phyloP scores from a whole-genome alignment of 2,329 filamentous ascomycete genomes.

The Cryphonectria parasitica region DNA sequence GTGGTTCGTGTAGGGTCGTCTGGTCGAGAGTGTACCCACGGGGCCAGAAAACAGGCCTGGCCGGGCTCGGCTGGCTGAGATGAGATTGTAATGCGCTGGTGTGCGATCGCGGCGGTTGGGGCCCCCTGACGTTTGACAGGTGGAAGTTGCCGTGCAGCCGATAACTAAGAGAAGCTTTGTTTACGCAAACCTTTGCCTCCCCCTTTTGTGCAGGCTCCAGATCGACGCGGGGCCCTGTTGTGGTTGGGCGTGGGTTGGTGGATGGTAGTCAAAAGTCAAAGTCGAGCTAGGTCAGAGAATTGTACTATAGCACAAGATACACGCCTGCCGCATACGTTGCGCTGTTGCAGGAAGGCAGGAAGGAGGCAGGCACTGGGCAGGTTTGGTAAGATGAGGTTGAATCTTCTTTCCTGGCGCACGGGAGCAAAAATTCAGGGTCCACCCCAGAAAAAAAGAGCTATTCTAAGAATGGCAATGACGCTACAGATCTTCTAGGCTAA shows the following conservation, averaged over 20 bases:
- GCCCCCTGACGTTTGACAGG: background rate
- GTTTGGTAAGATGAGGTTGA: background rate
- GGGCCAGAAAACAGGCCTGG: background rate
- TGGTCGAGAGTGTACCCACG: background rate
- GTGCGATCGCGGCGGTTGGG: background rate
- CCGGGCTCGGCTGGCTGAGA: background rate
- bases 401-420: constrained; percentile 3
- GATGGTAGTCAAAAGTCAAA: background rate
- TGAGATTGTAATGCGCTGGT: constrained; percentile 7
- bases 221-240: background rate
- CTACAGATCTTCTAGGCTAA: background rate
- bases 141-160: constrained; percentile 1
- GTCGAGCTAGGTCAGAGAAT: background rate
- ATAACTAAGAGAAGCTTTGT: background rate
- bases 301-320: too few species aligned
- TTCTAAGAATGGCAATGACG: background rate
- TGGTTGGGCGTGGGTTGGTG: background rate
- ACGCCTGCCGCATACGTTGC: too few species aligned
- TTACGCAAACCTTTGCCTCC: background rate
- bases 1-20: background rate
- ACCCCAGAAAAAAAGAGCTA: background rate
- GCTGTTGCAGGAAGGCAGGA: too few species aligned
- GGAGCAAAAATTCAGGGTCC: constrained; percentile 2
- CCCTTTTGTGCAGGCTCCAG: background rate
- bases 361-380: background rate